phyloP scores from a whole-genome alignment of 768 basidiomycete genomes.

The Russula brevipes region DNA sequence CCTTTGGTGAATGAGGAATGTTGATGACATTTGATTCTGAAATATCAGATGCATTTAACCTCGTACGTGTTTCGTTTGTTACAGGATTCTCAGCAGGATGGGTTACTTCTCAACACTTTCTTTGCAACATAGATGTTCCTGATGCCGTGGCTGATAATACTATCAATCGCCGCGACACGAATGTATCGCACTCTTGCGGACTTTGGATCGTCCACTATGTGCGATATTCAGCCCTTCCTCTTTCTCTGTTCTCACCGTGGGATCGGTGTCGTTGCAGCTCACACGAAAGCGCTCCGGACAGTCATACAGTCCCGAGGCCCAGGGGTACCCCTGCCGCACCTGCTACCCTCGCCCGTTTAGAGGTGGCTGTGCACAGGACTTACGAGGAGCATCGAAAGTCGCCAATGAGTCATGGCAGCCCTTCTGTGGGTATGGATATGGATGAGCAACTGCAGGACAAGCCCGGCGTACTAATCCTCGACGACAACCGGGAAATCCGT shows the following conservation, averaged over 20 bases:
- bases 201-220: neutral
- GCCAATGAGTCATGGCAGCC: neutral
- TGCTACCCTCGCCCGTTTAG: neutral
- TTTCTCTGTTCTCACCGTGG: neutral
- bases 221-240: neutral
- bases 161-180: neutral
- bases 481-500: no score
- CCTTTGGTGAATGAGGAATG: neutral
- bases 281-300: neutral
- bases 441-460: neutral
- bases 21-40: neutral
- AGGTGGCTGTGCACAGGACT: neutral
- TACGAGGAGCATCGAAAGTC: neutral
- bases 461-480: no score
- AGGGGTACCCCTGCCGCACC: no score
- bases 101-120: neutral
- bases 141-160: neutral
- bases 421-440: neutral
- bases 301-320: neutral
- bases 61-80: neutral
- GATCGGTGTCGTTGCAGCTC: neutral
- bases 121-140: neutral
- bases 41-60: neutral
- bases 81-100: neutral
- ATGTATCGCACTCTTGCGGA: neutral